phyloP scores from a whole-genome alignment of 352 stramenopile species.

The Phytopythium sindhum region DNA sequence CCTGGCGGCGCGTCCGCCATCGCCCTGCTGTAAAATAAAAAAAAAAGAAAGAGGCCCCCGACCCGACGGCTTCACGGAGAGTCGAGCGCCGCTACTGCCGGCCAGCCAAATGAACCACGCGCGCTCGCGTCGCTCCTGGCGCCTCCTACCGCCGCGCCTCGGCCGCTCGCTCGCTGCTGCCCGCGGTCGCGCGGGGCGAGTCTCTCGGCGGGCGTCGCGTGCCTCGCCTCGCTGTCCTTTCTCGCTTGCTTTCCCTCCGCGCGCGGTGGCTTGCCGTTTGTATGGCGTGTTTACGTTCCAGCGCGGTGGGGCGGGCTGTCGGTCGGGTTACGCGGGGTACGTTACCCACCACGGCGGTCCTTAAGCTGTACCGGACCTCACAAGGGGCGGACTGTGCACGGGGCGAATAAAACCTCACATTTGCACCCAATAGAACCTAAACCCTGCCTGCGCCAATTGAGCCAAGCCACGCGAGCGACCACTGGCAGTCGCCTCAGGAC shows the following conservation, averaged over 20 bases:
- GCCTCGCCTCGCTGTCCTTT: neutral
- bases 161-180: neutral
- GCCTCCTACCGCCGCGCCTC: neutral
- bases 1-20: slow-evolving; percentile 4
- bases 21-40: neutral
- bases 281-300: neutral
- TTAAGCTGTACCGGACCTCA: neutral
- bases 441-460: too few relatives aligned
- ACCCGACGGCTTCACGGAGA: too few relatives aligned
- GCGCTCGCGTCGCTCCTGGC: neutral
- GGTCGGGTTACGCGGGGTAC: neutral
- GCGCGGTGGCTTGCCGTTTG: neutral
- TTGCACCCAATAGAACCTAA: neutral
- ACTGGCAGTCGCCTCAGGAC: too few relatives aligned
- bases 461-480: neutral
- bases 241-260: neutral
- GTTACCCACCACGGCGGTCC: too few relatives aligned
- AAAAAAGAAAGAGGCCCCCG: too few relatives aligned
- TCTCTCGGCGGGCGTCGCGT: neutral
- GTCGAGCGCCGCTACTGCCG: neutral
- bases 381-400: neutral
- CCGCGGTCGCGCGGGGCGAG: neutral
- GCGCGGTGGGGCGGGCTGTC: too few relatives aligned
- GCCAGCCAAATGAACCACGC: neutral
- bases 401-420: neutral